A percentile compares a stretch with the other conserved stretches of the same genome.
These are phyloP conservation scores for Solanum corneliomulleri DNA, from an alignment of 257 asterid species.

Conservation along the genomic window DNA sequence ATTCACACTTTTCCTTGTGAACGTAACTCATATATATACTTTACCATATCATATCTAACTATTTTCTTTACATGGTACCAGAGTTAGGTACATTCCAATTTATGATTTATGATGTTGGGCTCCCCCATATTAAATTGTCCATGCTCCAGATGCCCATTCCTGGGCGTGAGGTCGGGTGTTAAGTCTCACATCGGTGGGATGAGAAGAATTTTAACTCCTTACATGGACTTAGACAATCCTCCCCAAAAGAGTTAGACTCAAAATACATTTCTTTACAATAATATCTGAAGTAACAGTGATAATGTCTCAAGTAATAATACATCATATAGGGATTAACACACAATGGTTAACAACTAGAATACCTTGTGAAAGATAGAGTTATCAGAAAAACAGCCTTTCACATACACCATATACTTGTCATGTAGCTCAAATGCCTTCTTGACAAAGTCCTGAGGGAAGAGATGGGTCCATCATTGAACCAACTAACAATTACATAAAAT, in stretches of 20 bases:
- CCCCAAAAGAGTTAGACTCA: not conserved
- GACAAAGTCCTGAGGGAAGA: conserved; percentile 24
- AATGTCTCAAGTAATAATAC: not conserved
- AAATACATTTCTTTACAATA: not conserved
- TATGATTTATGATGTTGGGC: not conserved
- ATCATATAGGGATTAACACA: not conserved
- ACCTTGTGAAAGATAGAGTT: conserved; percentile 36
- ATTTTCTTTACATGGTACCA: not conserved
- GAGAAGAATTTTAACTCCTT: not conserved
- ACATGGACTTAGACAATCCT: not conserved
- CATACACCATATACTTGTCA: conserved; percentile 31
- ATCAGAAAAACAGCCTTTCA: conserved; percentile 25
- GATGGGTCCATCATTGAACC: not conserved
- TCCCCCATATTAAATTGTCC: not conserved
- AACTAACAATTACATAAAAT: not conserved
- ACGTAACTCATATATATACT: not conserved
- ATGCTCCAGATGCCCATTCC: not conserved
- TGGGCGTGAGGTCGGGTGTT: not conserved
- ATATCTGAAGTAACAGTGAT: not conserved
- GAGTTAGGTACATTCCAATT: not conserved
- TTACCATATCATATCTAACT: not conserved
- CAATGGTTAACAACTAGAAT: not conserved
- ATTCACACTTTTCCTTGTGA: not conserved
- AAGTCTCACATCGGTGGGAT: not conserved
- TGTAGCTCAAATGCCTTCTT: conserved; percentile 31